These are phyloP conservation scores for Pugionium dolabratum DNA, from an alignment of 345 rosid genomes.

Conservation along the genomic window DNA sequence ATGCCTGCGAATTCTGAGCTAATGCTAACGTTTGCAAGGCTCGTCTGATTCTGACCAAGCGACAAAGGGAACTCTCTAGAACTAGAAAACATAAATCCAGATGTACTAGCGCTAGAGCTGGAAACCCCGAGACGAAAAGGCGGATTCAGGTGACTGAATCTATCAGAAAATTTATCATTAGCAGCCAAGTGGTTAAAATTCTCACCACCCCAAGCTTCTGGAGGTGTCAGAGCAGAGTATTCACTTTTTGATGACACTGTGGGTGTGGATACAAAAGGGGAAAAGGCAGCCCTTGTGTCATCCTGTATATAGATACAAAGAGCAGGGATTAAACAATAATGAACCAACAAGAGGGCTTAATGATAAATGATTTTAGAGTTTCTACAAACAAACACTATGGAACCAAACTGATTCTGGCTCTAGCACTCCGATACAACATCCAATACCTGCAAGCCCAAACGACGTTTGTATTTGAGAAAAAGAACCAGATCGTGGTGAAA, in stretches of 20 bases:
- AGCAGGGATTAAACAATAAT: neutral
- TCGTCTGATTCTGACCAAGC: slow-evolving; percentile 44
- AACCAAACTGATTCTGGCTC: neutral
- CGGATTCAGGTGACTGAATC: slow-evolving; percentile 51
- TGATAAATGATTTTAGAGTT: neutral
- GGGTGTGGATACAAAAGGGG: slow-evolving; percentile 55
- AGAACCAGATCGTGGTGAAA: neutral
- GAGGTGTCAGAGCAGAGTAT: slow-evolving; percentile 82
- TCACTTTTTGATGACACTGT: slow-evolving; percentile 71
- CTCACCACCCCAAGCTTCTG: slow-evolving; percentile 99
- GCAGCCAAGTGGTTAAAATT: slow-evolving; percentile 47
- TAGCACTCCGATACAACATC: slow-evolving; percentile 2
- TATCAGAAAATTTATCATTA: slow-evolving; percentile 74
- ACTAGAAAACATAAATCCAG: slow-evolving; percentile 66
- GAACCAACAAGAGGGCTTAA: slow-evolving; percentile 24
- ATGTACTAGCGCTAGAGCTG: slow-evolving; percentile 55
- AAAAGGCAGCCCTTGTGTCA: slow-evolving; percentile 51
- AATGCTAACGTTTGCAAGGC: slow-evolving; percentile 28
- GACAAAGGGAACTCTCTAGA: slow-evolving; percentile 60
- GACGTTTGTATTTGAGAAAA: slow-evolving; percentile 1
- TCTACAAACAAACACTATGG: neutral
- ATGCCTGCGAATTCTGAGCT: slow-evolving; percentile 47
- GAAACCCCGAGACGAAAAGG: slow-evolving; percentile 64
- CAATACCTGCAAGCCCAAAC: neutral
- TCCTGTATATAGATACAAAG: slow-evolving; percentile 47